A percentile compares a stretch with the other conserved stretches of the same genome.
Evolutionary conservation across 768 basidiomycete species (phyloP).

Genomic region (Suillus spraguei): DNA sequence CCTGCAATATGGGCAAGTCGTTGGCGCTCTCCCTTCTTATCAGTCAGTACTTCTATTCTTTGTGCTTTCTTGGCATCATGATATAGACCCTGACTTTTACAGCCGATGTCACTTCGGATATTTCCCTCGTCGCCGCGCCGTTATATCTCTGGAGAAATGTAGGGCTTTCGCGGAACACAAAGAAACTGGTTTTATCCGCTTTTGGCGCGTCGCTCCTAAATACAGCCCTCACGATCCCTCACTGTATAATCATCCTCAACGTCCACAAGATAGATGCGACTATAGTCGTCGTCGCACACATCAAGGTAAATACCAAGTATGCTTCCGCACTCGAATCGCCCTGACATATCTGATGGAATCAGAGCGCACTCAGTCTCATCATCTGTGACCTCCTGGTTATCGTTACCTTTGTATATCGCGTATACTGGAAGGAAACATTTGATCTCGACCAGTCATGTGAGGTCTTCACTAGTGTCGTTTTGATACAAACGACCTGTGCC

Average conservation of each 20-base stretch:
- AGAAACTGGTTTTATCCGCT: constrained; percentile 19
- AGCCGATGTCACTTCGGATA: constrained; percentile 27
- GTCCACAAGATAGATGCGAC: not conserved
- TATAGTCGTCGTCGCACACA: constrained; percentile 22
- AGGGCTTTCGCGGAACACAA: constrained; percentile 16
- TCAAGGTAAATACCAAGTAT: constrained; percentile 20
- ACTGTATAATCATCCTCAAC: constrained; percentile 17
- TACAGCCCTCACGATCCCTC: constrained; percentile 22
- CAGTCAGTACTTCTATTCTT: constrained; percentile 17
- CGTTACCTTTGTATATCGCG: constrained; percentile 22
- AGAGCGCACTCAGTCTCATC: constrained; percentile 27
- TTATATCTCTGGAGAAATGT: constrained; percentile 17
- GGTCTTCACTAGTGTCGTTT: not conserved
- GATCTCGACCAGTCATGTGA: constrained; percentile 14
- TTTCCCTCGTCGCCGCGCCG: constrained; percentile 20
- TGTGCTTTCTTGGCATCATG: not conserved
- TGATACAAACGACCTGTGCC: not conserved
- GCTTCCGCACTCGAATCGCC: not conserved
- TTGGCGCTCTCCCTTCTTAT: constrained; percentile 24
- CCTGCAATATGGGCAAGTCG: constrained; percentile 8
- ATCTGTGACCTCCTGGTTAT: constrained; percentile 32
- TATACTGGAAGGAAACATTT: constrained; percentile 9
- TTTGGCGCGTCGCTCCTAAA: constrained; percentile 26
- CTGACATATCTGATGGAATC: not conserved
- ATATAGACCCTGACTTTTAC: not conserved